Conservation (phyloP, 208 protist genomes). For the Leishmania arabica region DNA sequence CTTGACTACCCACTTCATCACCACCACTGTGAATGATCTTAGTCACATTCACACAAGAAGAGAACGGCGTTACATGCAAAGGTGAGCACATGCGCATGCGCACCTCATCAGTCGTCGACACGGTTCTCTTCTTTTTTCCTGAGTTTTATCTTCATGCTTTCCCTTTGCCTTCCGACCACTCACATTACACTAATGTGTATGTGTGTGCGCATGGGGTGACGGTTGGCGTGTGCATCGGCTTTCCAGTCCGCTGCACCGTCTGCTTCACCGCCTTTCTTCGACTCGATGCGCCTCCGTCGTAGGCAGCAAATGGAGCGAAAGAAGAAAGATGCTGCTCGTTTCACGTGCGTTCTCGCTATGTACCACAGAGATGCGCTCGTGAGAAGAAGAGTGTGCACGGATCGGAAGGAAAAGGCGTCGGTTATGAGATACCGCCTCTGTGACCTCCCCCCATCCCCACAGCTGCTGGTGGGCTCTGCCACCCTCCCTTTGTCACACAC, state of each 20-base stretch:
- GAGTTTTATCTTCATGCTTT: background rate
- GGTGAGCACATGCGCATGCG: background rate
- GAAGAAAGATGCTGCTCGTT: background rate
- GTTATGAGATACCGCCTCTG: background rate
- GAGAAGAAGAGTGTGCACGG: background rate
- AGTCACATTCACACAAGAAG: background rate
- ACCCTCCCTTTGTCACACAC: background rate
- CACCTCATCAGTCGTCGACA: background rate
- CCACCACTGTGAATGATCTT: background rate
- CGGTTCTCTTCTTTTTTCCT: background rate
- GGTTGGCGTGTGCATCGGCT: background rate
- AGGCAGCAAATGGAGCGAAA: background rate
- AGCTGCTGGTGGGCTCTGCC: background rate
- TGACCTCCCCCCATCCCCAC: background rate
- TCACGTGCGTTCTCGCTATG: background rate
- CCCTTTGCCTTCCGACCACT: background rate
- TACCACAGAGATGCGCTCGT: background rate
- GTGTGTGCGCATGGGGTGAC: background rate
- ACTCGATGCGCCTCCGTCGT: background rate
- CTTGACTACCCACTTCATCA: background rate
- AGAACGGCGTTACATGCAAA: background rate
- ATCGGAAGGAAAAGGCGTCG: background rate
- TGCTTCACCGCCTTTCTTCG: background rate
- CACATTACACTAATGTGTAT: background rate
- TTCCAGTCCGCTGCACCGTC: background rate